phyloP scores from a whole-genome alignment of 768 basidiomycete species.

The Cystobasidium tubakii region DNA sequence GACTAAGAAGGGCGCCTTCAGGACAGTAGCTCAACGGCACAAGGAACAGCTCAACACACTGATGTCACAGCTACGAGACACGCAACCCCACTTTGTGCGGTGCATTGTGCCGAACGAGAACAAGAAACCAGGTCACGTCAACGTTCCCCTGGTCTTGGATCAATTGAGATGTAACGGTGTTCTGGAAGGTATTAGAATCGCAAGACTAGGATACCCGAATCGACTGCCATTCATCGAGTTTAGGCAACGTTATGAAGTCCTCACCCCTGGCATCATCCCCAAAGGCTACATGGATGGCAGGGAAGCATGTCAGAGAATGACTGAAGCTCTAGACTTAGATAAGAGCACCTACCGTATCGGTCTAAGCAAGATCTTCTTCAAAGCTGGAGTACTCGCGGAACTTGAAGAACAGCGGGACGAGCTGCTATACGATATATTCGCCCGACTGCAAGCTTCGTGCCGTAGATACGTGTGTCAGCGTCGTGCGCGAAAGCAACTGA shows the following conservation, averaged over 20 bases:
- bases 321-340: constrained; percentile 80
- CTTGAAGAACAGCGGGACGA: constrained; percentile 86
- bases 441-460: constrained; percentile 75
- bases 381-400: constrained; percentile 92
- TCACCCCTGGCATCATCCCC: constrained; percentile 87
- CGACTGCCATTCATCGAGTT: constrained; percentile 94
- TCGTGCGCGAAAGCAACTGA: constrained; percentile 88
- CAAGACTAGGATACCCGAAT: constrained; percentile 93
- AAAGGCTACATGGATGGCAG: constrained; percentile 96
- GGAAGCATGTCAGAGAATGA: constrained; percentile 85
- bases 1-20: constrained; percentile 91
- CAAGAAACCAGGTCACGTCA: constrained; percentile 85
- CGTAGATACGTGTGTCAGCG: constrained; percentile 78
- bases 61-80: constrained; percentile 83
- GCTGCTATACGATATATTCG: constrained; percentile 81
- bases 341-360: constrained; percentile 79
- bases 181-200: constrained; percentile 95
- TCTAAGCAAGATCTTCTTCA: constrained; percentile 97
- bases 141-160: constrained; percentile 89
- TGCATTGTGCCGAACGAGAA: constrained; percentile 92
- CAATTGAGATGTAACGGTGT: constrained; percentile 98
- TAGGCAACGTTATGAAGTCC: constrained; percentile 89
- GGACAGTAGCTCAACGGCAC: constrained; percentile 90
- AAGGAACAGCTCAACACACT: constrained; percentile 88
- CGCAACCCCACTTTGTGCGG: constrained; percentile 95